These are phyloP conservation scores for Tremellales sp. DNA, from an alignment of 1,284 basidiomycete genomes.

Conservation along the genomic window DNA sequence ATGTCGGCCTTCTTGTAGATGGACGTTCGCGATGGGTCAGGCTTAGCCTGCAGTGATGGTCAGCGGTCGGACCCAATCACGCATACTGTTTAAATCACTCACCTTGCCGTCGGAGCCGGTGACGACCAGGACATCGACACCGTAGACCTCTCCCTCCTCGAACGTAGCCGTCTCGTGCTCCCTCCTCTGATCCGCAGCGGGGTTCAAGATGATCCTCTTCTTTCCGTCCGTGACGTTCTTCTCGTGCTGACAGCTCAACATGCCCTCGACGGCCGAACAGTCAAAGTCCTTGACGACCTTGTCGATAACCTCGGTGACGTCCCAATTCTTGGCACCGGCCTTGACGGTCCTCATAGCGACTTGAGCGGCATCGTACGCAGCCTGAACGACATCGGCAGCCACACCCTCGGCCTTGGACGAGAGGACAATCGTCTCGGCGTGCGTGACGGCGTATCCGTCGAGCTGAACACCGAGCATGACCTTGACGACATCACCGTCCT, in stretches of 20 bases:
- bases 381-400: conserved; percentile 85
- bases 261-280: conserved; percentile 86
- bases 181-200: conserved; percentile 72
- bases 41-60: conserved; percentile 60
- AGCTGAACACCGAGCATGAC: conserved; percentile 94
- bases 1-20: conserved; percentile 88
- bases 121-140: conserved; percentile 89
- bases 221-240: conserved; percentile 95
- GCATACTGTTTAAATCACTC: conserved; percentile 11
- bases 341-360: conserved; percentile 81
- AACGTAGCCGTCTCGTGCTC: conserved; percentile 81
- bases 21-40: conserved; percentile 83
- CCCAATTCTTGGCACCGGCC: conserved; percentile 90
- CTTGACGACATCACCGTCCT: conserved; percentile 91
- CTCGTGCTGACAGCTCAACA: conserved; percentile 58
- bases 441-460: conserved; percentile 63
- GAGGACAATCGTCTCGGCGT: conserved; percentile 86
- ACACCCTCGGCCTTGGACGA: conserved; percentile 75
- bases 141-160: conserved; percentile 92
- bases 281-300: conserved; percentile 69
- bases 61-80: conserved; percentile 1
- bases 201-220: conserved; percentile 91
- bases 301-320: conserved; percentile 80
- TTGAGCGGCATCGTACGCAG: conserved; percentile 89
- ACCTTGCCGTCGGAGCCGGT: conserved; percentile 85